Percentiles rank a stretch among this genome's conserved stretches.
Evolutionary conservation across 306 rosid genomes (phyloP).

Genomic region (Castanea mollissima): DNA sequence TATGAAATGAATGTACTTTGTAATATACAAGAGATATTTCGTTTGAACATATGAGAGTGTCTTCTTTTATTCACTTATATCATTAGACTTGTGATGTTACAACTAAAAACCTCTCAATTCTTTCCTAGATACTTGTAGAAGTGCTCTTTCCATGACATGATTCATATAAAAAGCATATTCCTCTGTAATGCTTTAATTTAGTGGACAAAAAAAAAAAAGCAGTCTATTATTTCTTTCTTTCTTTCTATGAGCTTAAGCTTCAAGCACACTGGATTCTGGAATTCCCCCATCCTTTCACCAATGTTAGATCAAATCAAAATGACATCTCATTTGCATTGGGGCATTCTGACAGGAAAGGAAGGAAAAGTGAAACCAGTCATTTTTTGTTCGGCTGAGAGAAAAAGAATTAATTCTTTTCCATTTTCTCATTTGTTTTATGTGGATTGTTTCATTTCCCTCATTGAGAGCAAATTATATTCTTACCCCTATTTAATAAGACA

Average conservation of each 20-base stretch:
- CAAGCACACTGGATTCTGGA: neutral
- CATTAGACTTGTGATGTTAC: neutral
- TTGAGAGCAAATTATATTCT: no score
- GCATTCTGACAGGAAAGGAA: no score
- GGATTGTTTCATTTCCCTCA: no score
- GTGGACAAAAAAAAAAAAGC: neutral
- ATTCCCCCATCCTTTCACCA: neutral
- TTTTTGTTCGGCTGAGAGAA: no score
- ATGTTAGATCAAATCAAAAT: neutral
- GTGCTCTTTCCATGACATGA: neutral
- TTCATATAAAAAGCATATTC: neutral
- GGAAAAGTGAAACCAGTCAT: neutral
- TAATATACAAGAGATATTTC: constrained; percentile 24
- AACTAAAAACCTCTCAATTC: neutral
- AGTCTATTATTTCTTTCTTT: neutral
- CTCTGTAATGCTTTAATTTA: neutral
- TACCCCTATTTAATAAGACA: no score
- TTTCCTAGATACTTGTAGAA: neutral
- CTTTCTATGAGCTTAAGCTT: neutral
- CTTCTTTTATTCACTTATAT: neutral
- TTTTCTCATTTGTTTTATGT: no score
- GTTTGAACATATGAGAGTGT: neutral
- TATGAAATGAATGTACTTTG: constrained; percentile 26
- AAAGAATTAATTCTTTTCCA: no score
- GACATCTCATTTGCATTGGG: no score